Evolutionary conservation across 768 basidiomycete species (phyloP).

Genomic region (Hemileccinum rubropunctum): DNA sequence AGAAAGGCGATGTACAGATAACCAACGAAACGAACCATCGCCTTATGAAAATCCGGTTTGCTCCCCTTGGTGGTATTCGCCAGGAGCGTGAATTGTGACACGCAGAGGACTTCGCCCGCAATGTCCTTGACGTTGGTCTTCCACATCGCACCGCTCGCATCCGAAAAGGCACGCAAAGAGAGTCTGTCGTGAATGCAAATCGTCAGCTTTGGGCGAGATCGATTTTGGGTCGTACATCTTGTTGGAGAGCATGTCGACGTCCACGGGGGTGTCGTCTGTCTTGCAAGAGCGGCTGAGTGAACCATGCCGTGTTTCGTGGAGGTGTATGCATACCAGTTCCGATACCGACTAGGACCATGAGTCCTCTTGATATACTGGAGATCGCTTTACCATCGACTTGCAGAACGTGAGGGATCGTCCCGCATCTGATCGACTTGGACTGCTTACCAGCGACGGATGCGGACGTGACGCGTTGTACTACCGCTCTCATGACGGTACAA

Average conservation of each 20-base stretch:
- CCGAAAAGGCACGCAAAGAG: slow-evolving; percentile 69
- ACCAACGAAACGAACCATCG: slow-evolving; percentile 63
- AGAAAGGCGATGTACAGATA: neutral
- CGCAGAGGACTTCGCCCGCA: slow-evolving; percentile 87
- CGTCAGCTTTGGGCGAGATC: slow-evolving; percentile 5
- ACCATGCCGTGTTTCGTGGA: neutral
- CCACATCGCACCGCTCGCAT: slow-evolving; percentile 71
- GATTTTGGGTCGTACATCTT: slow-evolving; percentile 59
- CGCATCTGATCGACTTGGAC: neutral
- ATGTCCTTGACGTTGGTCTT: slow-evolving; percentile 85
- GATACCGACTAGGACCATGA: slow-evolving; percentile 91
- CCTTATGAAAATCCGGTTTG: slow-evolving; percentile 90
- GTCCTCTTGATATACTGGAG: slow-evolving; percentile 77
- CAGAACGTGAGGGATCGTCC: neutral
- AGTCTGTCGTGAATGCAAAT: slow-evolving; percentile 43
- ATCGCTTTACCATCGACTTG: slow-evolving; percentile 78
- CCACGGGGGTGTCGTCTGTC: slow-evolving; percentile 76
- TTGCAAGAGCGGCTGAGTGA: slow-evolving; percentile 21
- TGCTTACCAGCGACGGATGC: slow-evolving; percentile 79
- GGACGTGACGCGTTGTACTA: slow-evolving; percentile 78
- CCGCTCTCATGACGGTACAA: slow-evolving; percentile 63
- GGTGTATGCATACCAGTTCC: slow-evolving; percentile 56
- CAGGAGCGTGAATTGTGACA: slow-evolving; percentile 91
- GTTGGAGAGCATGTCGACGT: slow-evolving; percentile 69
- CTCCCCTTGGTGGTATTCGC: slow-evolving; percentile 85